phyloP scores from a whole-genome alignment of 2,329 filamentous ascomycete species.

The Cadophora sp. region DNA sequence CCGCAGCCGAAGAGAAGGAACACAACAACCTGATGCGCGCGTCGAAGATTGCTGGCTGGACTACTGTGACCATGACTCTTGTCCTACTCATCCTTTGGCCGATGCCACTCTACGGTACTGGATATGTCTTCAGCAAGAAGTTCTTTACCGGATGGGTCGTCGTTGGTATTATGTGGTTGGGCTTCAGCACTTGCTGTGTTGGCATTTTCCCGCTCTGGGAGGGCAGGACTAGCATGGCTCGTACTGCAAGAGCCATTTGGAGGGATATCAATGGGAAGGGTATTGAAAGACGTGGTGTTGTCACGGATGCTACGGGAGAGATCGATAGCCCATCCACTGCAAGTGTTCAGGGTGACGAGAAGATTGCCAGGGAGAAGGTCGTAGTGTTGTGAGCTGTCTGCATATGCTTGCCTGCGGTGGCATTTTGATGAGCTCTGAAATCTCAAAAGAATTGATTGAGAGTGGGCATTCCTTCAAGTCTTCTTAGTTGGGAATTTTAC shows the following conservation, averaged over 20 bases:
- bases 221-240: slow-evolving; percentile 14
- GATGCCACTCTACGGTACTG: slow-evolving; percentile 24
- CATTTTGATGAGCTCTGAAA: too few species aligned
- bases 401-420: too few species aligned
- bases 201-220: slow-evolving; percentile 28
- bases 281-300: too few species aligned
- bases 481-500: too few species aligned
- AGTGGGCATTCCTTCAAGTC: too few species aligned
- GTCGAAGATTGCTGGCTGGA: slow-evolving; percentile 4
- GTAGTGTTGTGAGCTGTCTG: too few species aligned
- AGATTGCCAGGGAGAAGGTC: too few species aligned
- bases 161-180: slow-evolving; percentile 27
- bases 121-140: slow-evolving; percentile 22
- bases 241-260: slow-evolving; percentile 2
- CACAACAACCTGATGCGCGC: slow-evolving; percentile 17
- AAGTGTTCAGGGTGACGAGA: too few species aligned
- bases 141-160: slow-evolving; percentile 28
- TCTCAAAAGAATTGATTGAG: too few species aligned
- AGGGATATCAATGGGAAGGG: slow-evolving; percentile 1
- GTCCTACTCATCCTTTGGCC: slow-evolving; percentile 17
- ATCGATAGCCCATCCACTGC: too few species aligned
- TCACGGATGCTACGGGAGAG: too few species aligned
- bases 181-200: slow-evolving; percentile 22
- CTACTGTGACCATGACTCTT: slow-evolving; percentile 4
- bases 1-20: neutral